Evolutionary conservation across 169 alveolate species (phyloP).

Genomic region (Theileria luwenshuni): DNA sequence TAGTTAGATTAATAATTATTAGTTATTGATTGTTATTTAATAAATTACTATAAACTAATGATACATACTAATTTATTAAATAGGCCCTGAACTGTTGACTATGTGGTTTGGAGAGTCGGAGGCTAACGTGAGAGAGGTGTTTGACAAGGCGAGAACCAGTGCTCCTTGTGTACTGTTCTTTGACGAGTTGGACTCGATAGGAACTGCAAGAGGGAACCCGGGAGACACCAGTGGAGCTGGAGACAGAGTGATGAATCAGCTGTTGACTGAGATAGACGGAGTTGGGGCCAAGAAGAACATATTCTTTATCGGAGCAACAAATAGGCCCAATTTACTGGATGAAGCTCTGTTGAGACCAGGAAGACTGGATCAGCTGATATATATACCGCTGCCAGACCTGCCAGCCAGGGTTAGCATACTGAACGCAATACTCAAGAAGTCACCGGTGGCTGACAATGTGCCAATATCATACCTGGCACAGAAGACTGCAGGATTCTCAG

Average conservation of each 20-base stretch:
- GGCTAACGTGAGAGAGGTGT: conserved; percentile 99
- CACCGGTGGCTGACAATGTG: conserved; percentile 97
- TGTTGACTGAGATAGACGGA: conserved; percentile 99
- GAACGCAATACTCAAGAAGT: conserved; percentile 94
- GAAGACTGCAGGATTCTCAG: conserved; percentile 99
- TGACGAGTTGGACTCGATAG: conserved; percentile 99
- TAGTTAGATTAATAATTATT: background rate
- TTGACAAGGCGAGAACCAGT: conserved; percentile 98
- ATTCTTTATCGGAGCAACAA: conserved; percentile 99
- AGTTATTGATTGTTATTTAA: background rate
- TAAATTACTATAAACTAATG: background rate
- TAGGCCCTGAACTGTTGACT: conserved; percentile 95
- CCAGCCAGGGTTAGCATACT: conserved; percentile 95
- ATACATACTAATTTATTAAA: background rate
- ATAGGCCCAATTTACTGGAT: conserved; percentile 98
- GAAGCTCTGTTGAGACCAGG: conserved; percentile 99
- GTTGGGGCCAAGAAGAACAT: conserved; percentile 97
- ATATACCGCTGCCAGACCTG: conserved; percentile 99
- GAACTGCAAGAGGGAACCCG: conserved; percentile 94
- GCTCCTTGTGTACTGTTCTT: conserved; percentile 99
- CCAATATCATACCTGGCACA: conserved; percentile 97
- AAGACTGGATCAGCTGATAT: conserved; percentile 97
- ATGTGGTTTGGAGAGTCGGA: conserved; percentile 99
- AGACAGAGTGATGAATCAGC: conserved; percentile 98
- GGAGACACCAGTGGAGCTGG: conserved; percentile 99